Evolutionary conservation across 2,329 filamentous ascomycete genomes (phyloP).

Genomic region (Coniosporium uncinatum): DNA sequence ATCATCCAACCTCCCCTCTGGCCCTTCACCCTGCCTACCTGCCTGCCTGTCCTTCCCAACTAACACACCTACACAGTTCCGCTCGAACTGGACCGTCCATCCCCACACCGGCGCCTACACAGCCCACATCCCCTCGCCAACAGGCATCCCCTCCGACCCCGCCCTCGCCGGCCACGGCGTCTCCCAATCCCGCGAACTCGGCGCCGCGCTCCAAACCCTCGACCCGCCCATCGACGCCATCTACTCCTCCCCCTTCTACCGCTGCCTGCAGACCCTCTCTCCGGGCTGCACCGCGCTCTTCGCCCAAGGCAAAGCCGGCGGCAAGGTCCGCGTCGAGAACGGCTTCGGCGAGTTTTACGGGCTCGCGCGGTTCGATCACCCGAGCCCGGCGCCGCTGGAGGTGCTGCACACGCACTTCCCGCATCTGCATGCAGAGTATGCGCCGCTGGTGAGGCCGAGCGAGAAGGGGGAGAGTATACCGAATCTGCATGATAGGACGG

Average conservation of each 20-base stretch:
- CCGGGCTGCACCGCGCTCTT: conserved; percentile 27
- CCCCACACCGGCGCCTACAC: conserved; percentile 73
- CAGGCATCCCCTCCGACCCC: conserved; percentile 83
- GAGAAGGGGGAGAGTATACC: conserved; percentile 73
- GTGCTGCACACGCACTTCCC: conserved; percentile 66
- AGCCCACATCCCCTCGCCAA: conserved; percentile 70
- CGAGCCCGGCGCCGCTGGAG: conserved; percentile 61
- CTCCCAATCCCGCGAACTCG: conserved; percentile 76
- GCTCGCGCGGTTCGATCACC: conserved; percentile 78
- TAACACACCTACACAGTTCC: conserved; percentile 55
- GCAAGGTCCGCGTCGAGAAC: conserved; percentile 43
- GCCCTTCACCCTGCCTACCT: not conserved
- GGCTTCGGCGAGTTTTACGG: conserved; percentile 85
- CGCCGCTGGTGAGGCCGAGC: conserved; percentile 58
- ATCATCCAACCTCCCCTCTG: not conserved
- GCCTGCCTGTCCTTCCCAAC: conserved; percentile 10
- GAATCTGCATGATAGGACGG: conserved; percentile 75
- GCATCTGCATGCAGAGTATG: conserved; percentile 47
- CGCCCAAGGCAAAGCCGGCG: conserved; percentile 18
- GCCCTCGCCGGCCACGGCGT: conserved; percentile 84
- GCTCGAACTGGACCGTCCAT: conserved; percentile 86
- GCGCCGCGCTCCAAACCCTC: conserved; percentile 51
- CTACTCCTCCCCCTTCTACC: conserved; percentile 50
- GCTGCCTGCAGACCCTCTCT: conserved; percentile 29
- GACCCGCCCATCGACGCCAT: conserved; percentile 67